A percentile compares a stretch with the other conserved stretches of the same genome.
Conservation (phyloP, 371 early-diverging fungal species). For the Coemansia sp. region DNA sequence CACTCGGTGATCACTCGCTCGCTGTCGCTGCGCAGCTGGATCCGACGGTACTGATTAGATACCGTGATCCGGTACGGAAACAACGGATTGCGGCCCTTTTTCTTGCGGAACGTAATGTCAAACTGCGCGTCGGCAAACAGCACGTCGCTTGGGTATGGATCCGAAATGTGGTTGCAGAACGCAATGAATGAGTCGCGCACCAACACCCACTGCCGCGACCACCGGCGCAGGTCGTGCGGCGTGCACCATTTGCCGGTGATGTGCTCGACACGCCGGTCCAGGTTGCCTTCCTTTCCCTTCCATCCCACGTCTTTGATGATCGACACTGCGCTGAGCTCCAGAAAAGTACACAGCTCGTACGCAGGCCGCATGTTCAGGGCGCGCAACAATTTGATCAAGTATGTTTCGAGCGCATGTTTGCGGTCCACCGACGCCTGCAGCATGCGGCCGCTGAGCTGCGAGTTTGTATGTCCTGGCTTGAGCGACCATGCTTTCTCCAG, state of each 20-base stretch:
- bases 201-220: constrained; percentile 72
- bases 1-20: constrained; percentile 66
- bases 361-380: constrained; percentile 63
- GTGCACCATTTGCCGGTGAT: constrained; percentile 46
- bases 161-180: constrained; percentile 45
- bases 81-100: constrained; percentile 55
- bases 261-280: constrained; percentile 56
- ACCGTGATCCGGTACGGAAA: constrained; percentile 54
- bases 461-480: constrained; percentile 50
- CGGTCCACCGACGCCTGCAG: constrained; percentile 57
- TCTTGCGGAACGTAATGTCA: constrained; percentile 58
- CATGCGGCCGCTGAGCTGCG: constrained; percentile 32
- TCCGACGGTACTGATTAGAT: constrained; percentile 60
- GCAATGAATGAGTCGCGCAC: constrained; percentile 73
- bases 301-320: constrained; percentile 78
- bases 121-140: constrained; percentile 69
- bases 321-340: constrained; percentile 74
- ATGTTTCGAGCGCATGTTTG: constrained; percentile 62
- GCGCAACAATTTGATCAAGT: constrained; percentile 60
- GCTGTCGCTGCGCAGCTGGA: constrained; percentile 69
- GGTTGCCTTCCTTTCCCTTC: constrained; percentile 82
- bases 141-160: constrained; percentile 65
- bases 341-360: constrained; percentile 76
- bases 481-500: constrained; percentile 52
- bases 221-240: constrained; percentile 49